These are phyloP conservation scores for Fusarium concolor DNA, from an alignment of 2,329 filamentous ascomycete genomes.

Conservation along the genomic window DNA sequence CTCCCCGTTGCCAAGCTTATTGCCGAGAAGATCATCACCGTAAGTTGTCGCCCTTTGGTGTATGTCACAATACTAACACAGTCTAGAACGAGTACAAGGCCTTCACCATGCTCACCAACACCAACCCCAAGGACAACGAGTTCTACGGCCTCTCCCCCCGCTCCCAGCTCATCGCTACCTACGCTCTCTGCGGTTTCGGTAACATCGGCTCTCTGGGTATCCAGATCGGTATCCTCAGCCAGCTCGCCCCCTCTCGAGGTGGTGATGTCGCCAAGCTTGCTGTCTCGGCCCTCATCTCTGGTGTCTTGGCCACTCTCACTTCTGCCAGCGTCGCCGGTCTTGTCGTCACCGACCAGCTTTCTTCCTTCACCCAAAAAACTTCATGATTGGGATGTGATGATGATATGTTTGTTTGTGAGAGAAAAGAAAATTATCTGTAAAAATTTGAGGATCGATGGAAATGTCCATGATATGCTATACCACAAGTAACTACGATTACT, in stretches of 20 bases:
- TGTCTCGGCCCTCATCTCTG: slow-evolving; percentile 80
- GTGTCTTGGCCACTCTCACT: slow-evolving; percentile 82
- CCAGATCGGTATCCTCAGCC: slow-evolving; percentile 87
- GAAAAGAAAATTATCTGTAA: neutral
- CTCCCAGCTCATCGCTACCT: slow-evolving; percentile 84
- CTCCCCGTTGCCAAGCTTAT: slow-evolving; percentile 82
- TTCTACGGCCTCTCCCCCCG: slow-evolving; percentile 74
- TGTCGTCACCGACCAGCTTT: slow-evolving; percentile 68
- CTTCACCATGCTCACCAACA: slow-evolving; percentile 68
- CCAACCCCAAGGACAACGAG: slow-evolving; percentile 58
- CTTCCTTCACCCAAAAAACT: slow-evolving; percentile 18
- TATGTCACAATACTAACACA: slow-evolving; percentile 12
- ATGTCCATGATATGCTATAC: slow-evolving; percentile 23
- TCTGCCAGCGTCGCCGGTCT: slow-evolving; percentile 83
- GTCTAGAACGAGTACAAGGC: slow-evolving; percentile 80
- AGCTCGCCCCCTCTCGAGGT: slow-evolving; percentile 79
- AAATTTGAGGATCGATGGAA: slow-evolving; percentile 7
- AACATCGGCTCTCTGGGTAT: slow-evolving; percentile 90
- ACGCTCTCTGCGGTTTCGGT: slow-evolving; percentile 84
- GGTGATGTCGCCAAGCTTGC: slow-evolving; percentile 82
- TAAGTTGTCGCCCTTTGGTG: slow-evolving; percentile 49
- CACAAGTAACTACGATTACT: neutral
- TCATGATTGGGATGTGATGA: slow-evolving; percentile 4
- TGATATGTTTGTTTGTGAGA: slow-evolving; percentile 15
- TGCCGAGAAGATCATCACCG: slow-evolving; percentile 83